Evolutionary conservation across 228 moss, liverwort and hornwort genomes (phyloP).

Genomic region (Sphagnum fallax): DNA sequence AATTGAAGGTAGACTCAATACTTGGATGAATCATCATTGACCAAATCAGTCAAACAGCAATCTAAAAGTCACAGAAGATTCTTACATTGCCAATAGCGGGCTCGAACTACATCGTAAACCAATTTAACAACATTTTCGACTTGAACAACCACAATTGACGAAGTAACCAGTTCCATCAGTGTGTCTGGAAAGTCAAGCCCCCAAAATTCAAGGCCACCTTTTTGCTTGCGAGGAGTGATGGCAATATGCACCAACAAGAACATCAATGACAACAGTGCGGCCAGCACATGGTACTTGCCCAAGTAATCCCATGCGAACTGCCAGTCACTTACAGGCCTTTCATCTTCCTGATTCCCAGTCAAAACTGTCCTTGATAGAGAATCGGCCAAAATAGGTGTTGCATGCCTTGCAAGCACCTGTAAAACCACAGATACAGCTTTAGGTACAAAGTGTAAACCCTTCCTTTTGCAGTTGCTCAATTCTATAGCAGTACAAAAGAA

Average conservation of each 20-base stretch:
- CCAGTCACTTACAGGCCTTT: conserved; percentile 61
- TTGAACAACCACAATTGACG: conserved; percentile 52
- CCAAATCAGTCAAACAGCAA: too few relatives aligned
- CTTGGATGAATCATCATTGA: too few relatives aligned
- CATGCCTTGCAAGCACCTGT: conserved; percentile 49
- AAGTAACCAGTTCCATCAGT: conserved; percentile 40
- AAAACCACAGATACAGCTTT: neutral
- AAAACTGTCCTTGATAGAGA: conserved; percentile 8
- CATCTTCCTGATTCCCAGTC: conserved; percentile 14
- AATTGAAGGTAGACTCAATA: too few relatives aligned
- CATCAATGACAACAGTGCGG: conserved; percentile 35
- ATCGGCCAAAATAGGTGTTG: conserved; percentile 22
- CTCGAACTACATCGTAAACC: conserved; percentile 58
- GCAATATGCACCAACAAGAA: conserved; percentile 54
- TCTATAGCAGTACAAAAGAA: too few relatives aligned
- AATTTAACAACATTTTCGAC: conserved; percentile 59
- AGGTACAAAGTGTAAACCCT: too few relatives aligned
- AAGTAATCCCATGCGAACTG: conserved; percentile 66
- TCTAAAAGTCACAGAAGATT: too few relatives aligned
- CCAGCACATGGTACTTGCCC: conserved; percentile 54
- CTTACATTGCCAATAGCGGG: conserved; percentile 46
- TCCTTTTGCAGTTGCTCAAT: too few relatives aligned
- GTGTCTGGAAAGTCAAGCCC: conserved; percentile 59
- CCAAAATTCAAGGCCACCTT: conserved; percentile 49
- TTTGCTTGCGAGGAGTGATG: conserved; percentile 25